Base-by-base conservation (phyloP, 768 basidiomycete genomes). In the Dacryopinax primogenitus region DNA sequence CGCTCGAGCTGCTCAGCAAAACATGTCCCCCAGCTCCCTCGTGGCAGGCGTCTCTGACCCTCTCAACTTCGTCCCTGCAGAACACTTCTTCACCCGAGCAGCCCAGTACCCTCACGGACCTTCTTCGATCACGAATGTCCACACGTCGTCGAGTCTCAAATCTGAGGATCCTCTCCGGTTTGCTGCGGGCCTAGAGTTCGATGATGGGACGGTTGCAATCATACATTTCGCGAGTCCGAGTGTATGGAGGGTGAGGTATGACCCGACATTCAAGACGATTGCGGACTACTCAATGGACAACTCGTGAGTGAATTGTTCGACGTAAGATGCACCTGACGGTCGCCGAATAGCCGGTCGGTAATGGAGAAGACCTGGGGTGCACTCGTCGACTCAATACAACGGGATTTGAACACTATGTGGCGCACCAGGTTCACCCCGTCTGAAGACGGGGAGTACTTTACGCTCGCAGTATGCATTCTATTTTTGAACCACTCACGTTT, bases 301-400 rank as follows among this genome's bases (percentile, higher is more conserved):
- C 18, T 58, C 51, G 51, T 58, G 51, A 58, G 51, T 58, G 3
- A 11, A 11, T n/a, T 21, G 26, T 30, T 3, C 30, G 26, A 28
- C 3, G 7, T 13, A 9, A 11, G 30, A 13, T 23, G 51, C 26
- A 12, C 13, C 12, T 47, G 45, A 47, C 45, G 12, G n/a, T 15
- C 13, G 45, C 9, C 26, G 15, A 21, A 58, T 18, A 58, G 51
- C 3, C 51, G 51, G 11, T 58, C 51, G 3, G 51, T 58, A 6
- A 58, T 58, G 51, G 51, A 58, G 51, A 58, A 58, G 30, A 58
- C 11, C 18, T 58, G 51, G 51, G 51, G 51, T 11, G 51, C 51
- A 26, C 51, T 58, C 11, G 51, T 58, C 26, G 51, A 58, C 21
- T 58, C 51, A 21, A 58, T 58, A 4, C 13, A 58, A 30, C 51